Percentiles rank a stretch among this genome's conserved stretches.
Conservation (phyloP, 352 stramenopile species). For the Pythium monospermum region DNA sequence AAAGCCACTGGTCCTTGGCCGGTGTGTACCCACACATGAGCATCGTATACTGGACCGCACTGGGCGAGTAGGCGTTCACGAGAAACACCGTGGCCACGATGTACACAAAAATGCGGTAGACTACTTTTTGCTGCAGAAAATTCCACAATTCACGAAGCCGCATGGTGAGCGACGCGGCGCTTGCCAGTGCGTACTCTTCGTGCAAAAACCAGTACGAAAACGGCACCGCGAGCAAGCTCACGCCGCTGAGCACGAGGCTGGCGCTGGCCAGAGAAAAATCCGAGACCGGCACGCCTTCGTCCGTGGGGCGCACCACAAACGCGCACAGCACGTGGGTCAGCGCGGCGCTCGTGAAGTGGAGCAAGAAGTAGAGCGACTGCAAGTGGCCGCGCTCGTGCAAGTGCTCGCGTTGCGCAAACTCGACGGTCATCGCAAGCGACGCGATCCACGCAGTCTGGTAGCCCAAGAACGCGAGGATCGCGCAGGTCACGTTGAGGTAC, state of each 20-base stretch:
- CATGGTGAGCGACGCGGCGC: background rate
- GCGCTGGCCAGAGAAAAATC: constrained; percentile 1
- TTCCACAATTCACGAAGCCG: constrained; percentile 31
- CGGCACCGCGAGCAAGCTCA: constrained; percentile 6
- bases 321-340: constrained; percentile 6
- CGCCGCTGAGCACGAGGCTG: constrained; percentile 1
- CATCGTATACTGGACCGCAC: constrained; percentile 3
- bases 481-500: constrained; percentile 12
- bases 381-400: constrained; percentile 19
- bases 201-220: constrained; percentile 3
- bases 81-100: constrained; percentile 11
- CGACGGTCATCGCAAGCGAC: constrained; percentile 22
- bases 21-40: constrained; percentile 1
- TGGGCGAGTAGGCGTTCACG: background rate
- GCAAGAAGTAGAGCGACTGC: constrained; percentile 14
- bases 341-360: constrained; percentile 5
- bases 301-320: constrained; percentile 5
- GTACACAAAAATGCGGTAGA: constrained; percentile 17
- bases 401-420: constrained; percentile 23
- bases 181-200: constrained; percentile 5
- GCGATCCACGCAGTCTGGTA: constrained; percentile 16
- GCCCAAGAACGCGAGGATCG: background rate
- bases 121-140: constrained; percentile 16
- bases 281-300: constrained; percentile 6
- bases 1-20: background rate